Evolutionary conservation across 2,329 filamentous ascomycete genomes (phyloP).

Genomic region (Sphaerulina vaccinii): DNA sequence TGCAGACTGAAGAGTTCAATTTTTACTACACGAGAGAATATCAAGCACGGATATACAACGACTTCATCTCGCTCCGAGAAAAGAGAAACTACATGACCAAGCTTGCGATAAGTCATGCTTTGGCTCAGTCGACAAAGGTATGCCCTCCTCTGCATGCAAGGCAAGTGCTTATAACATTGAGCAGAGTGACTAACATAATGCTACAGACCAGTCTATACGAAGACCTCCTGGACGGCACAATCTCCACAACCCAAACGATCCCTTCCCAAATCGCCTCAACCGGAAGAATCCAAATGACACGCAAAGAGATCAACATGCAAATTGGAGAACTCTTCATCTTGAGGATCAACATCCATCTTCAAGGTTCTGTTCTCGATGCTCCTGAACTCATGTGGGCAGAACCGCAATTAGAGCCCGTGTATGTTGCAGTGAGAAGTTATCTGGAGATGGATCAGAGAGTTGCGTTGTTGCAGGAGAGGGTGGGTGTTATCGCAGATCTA

Average conservation of each 20-base stretch:
- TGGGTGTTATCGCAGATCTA: slow-evolving; percentile 91
- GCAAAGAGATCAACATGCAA: slow-evolving; percentile 97
- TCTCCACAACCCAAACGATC: slow-evolving; percentile 88
- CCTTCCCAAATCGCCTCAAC: slow-evolving; percentile 89
- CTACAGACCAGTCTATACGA: slow-evolving; percentile 86
- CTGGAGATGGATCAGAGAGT: slow-evolving; percentile 98
- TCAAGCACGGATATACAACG: slow-evolving; percentile 97
- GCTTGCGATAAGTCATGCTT: slow-evolving; percentile 89
- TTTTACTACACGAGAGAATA: slow-evolving; percentile 99
- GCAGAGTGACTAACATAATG: neutral
- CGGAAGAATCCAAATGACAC: slow-evolving; percentile 83
- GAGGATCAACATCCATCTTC: slow-evolving; percentile 95
- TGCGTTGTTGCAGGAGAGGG: slow-evolving; percentile 78
- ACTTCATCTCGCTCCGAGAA: slow-evolving; percentile 92
- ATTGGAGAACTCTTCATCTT: slow-evolving; percentile 98
- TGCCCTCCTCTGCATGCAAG: neutral
- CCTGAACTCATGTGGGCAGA: slow-evolving; percentile 99
- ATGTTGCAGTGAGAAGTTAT: slow-evolving; percentile 91
- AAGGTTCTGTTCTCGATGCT: slow-evolving; percentile 92
- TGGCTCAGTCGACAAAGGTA: slow-evolving; percentile 93
- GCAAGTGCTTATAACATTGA: neutral
- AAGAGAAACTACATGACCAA: slow-evolving; percentile 99
- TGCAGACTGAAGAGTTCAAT: slow-evolving; percentile 97
- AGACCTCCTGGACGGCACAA: slow-evolving; percentile 89
- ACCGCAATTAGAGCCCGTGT: slow-evolving; percentile 92